These are phyloP conservation scores for Micractinium conductrix DNA, from an alignment of 139 green algal species.

Conservation along the genomic window DNA sequence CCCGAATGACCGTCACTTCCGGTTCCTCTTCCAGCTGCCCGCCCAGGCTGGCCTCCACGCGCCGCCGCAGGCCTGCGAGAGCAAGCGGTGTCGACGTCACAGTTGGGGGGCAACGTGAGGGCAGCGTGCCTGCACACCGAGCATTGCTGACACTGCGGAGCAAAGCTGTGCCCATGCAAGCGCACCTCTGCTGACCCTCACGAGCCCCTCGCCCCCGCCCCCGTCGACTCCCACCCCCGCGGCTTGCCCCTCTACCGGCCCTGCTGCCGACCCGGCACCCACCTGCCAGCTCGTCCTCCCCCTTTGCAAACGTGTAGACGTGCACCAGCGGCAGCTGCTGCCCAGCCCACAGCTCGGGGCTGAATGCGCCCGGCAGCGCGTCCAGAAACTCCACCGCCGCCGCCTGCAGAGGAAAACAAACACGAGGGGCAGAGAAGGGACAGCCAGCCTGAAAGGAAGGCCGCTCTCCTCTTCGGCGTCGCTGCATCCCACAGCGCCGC, in stretches of 20 bases:
- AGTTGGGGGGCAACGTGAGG: too few species aligned
- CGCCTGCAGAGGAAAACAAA: too few species aligned
- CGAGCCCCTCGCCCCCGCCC: neutral
- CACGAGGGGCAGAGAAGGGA: too few species aligned
- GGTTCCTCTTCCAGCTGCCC: slow-evolving; percentile 56
- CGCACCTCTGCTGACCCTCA: too few species aligned
- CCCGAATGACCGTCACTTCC: slow-evolving; percentile 75
- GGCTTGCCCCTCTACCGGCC: neutral
- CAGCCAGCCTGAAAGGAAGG: too few species aligned
- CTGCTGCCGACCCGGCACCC: slow-evolving; percentile 11
- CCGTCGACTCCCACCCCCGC: too few species aligned
- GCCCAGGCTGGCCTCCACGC: slow-evolving; percentile 72
- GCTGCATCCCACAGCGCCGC: too few species aligned
- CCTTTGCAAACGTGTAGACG: slow-evolving; percentile 90
- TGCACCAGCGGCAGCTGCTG: slow-evolving; percentile 85
- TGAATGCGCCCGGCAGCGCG: slow-evolving; percentile 79
- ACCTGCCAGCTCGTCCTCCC: slow-evolving; percentile 74
- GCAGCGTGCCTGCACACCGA: too few species aligned
- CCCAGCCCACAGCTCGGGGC: slow-evolving; percentile 63
- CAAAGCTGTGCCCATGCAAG: too few species aligned
- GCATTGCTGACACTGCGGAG: too few species aligned
- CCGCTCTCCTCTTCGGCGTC: too few species aligned
- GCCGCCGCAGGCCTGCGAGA: slow-evolving; percentile 58
- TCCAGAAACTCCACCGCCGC: slow-evolving; percentile 92
- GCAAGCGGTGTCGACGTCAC: neutral